Conservation (phyloP, 352 stramenopile genomes). For the Phytophthora pseudosyringae region DNA sequence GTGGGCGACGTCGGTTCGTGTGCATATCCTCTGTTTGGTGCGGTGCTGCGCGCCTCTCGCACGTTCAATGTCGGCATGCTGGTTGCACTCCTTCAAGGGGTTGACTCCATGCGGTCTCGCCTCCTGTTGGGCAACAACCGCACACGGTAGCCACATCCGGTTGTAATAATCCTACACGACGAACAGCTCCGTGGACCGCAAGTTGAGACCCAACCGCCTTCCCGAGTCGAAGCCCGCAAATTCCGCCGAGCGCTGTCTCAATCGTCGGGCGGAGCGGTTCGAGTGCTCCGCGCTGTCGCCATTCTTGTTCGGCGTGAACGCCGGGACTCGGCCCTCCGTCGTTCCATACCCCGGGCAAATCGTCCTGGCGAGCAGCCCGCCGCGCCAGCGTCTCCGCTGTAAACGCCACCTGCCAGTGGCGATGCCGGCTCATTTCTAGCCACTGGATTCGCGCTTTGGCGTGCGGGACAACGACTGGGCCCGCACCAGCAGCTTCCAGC, state of each 20-base stretch:
- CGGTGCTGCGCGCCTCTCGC: slow-evolving; percentile 6
- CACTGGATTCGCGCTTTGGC: slow-evolving; percentile 14
- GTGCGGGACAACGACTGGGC: slow-evolving; percentile 17
- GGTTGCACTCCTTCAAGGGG: slow-evolving; percentile 4
- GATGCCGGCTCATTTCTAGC: slow-evolving; percentile 27
- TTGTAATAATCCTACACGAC: too few species aligned
- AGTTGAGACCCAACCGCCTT: too few species aligned
- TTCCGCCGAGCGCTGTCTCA: slow-evolving; percentile 21
- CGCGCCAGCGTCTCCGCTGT: slow-evolving; percentile 6
- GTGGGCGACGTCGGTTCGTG: slow-evolving; percentile 13
- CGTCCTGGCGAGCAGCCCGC: background rate
- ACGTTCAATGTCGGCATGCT: slow-evolving; percentile 25
- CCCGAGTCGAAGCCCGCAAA: too few species aligned
- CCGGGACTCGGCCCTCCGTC: slow-evolving; percentile 10
- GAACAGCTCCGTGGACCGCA: background rate
- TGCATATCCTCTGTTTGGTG: slow-evolving; percentile 22
- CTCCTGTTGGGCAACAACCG: background rate
- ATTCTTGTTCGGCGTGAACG: slow-evolving; percentile 19
- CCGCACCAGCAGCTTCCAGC: background rate
- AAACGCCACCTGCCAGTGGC: slow-evolving; percentile 15
- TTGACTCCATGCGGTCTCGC: too few species aligned
- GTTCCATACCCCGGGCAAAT: slow-evolving; percentile 23
- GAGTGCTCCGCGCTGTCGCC: slow-evolving; percentile 20
- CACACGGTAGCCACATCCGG: background rate
- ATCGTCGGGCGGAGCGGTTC: slow-evolving; percentile 9